Conservation (phyloP, 257 asterid genomes). For the Primulina eburnea region DNA sequence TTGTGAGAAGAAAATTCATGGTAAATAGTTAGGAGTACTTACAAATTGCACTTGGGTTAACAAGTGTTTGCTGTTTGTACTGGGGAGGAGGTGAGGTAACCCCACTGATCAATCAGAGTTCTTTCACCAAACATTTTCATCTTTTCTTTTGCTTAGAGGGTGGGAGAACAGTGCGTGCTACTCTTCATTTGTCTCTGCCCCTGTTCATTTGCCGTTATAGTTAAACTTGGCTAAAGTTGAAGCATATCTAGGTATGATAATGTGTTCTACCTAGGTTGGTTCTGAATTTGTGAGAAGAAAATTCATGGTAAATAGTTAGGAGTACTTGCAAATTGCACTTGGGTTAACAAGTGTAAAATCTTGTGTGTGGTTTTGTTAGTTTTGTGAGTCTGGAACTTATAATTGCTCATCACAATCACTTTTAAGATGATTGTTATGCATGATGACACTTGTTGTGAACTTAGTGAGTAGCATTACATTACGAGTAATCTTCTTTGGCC, state of each 20-base stretch:
- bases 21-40: not conserved
- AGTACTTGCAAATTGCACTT: not conserved
- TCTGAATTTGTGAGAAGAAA: not conserved
- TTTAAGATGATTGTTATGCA: conserved; percentile 17
- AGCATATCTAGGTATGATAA: no score
- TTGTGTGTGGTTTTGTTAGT: conserved; percentile 1
- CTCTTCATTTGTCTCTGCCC: no score
- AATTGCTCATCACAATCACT: not conserved
- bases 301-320: not conserved
- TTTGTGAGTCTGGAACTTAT: not conserved
- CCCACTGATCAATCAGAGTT: no score
- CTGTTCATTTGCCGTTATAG: no score
- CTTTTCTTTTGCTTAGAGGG: no score
- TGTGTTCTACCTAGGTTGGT: not conserved
- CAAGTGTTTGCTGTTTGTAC: no score
- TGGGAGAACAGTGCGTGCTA: no score
- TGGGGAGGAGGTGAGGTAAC: no score
- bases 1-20: not conserved
- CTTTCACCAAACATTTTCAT: no score
- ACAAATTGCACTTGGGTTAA: not conserved
- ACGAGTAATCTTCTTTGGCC: not conserved
- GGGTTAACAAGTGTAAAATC: not conserved
- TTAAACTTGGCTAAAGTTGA: no score
- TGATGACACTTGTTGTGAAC: not conserved
- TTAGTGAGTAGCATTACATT: conserved; percentile 9